phyloP scores from a whole-genome alignment of 2,329 filamentous ascomycete species.

The Leptographium lundbergii region DNA sequence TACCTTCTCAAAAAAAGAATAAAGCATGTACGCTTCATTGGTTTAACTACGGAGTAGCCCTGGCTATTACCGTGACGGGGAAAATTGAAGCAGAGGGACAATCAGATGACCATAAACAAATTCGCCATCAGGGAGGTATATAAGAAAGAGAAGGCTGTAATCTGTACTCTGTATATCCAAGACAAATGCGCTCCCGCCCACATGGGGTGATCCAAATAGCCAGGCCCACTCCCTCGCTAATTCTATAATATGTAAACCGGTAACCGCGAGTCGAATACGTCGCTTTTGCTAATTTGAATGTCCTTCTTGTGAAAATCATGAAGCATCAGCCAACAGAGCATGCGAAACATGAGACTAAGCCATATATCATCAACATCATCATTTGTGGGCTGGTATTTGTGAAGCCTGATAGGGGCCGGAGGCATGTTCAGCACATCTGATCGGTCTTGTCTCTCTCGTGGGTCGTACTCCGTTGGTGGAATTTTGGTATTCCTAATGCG shows the following conservation, averaged over 20 bases:
- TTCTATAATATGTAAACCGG: constrained; percentile 34
- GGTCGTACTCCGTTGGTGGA: not conserved
- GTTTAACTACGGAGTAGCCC: no score
- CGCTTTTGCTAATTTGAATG: constrained; percentile 38
- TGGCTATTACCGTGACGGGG: no score
- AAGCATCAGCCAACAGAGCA: constrained; percentile 46
- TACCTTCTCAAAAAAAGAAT: no score
- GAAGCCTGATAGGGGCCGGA: no score
- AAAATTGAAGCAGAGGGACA: no score
- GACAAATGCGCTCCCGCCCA: no score
- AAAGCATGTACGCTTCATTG: no score
- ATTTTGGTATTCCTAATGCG: not conserved
- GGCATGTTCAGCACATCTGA: not conserved
- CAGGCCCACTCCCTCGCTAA: not conserved
- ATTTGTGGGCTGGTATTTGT: not conserved
- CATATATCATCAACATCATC: constrained; percentile 28
- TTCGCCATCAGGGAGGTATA: no score
- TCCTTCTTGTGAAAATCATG: constrained; percentile 45
- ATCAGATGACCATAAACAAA: no score
- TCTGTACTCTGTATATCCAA: no score
- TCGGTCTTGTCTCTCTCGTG: not conserved
- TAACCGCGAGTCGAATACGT: constrained; percentile 39
- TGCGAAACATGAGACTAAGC: constrained; percentile 43
- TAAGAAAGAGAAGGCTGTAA: no score
- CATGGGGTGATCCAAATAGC: no score